phyloP scores from a whole-genome alignment of 495 filamentous ascomycete species.

The Choiromyces venosus region DNA sequence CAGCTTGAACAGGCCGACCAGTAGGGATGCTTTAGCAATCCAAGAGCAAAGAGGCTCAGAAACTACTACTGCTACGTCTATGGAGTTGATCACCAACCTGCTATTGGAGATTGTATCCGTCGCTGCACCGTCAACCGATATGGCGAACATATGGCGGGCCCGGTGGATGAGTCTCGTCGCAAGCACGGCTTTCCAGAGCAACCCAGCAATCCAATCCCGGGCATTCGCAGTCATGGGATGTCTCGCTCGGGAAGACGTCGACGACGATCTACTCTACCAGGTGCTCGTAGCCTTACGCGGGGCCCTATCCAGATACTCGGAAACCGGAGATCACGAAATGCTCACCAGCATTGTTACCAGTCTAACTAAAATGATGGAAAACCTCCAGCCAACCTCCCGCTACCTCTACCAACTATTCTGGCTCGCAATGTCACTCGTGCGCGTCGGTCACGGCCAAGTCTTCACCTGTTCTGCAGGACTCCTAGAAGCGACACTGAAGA shows the following conservation, averaged over 20 bases:
- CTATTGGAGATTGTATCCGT: slow-evolving; percentile 58
- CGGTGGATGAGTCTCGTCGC: slow-evolving; percentile 66
- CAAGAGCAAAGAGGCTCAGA: slow-evolving; percentile 38
- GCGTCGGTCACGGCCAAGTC: slow-evolving; percentile 49
- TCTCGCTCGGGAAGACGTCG: slow-evolving; percentile 60
- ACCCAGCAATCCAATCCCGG: slow-evolving; percentile 61
- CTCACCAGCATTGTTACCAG: slow-evolving; percentile 59
- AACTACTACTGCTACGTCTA: slow-evolving; percentile 37
- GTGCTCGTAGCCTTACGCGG: slow-evolving; percentile 60
- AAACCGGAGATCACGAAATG: slow-evolving; percentile 59
- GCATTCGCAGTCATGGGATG: slow-evolving; percentile 67
- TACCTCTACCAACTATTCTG: slow-evolving; percentile 65
- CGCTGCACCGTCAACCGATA: slow-evolving; percentile 56
- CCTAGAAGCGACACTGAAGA: slow-evolving; percentile 57
- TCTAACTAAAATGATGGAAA: slow-evolving; percentile 64
- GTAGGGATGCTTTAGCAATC: slow-evolving; percentile 39
- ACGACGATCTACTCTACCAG: slow-evolving; percentile 64
- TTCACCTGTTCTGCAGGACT: slow-evolving; percentile 60
- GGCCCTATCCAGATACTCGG: slow-evolving; percentile 55
- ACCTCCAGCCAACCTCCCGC: slow-evolving; percentile 57
- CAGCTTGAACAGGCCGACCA: slow-evolving; percentile 41
- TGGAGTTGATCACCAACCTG: slow-evolving; percentile 48
- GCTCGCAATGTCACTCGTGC: slow-evolving; percentile 60
- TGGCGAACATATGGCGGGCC: slow-evolving; percentile 64
- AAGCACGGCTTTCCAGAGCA: slow-evolving; percentile 65